A percentile compares a stretch with the other conserved stretches of the same genome.
Evolutionary conservation across 352 stramenopile genomes (phyloP).

Genomic region (Aphanomyces euteiches): DNA sequence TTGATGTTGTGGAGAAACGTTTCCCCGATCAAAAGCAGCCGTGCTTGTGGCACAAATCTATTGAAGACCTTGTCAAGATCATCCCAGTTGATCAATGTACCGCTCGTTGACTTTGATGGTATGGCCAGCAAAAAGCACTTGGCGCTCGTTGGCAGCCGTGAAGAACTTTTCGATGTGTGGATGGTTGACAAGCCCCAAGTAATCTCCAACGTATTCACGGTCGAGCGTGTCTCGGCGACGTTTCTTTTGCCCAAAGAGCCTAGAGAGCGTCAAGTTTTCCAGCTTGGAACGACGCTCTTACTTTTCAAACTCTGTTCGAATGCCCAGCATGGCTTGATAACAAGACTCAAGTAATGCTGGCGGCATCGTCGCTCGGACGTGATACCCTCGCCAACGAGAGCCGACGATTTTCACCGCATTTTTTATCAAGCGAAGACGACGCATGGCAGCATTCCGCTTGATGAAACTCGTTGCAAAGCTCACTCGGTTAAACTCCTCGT

Average conservation of each 20-base stretch:
- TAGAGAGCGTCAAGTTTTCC: neutral
- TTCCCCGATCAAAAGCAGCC: constrained; percentile 74
- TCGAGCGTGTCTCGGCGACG: constrained; percentile 75
- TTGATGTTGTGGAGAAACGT: constrained; percentile 81
- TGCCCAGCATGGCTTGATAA: constrained; percentile 67
- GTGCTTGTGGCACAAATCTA: constrained; percentile 70
- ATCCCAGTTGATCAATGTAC: constrained; percentile 9
- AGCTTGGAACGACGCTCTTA: constrained; percentile 38
- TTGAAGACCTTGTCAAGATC: neutral
- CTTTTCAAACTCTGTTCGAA: constrained; percentile 79
- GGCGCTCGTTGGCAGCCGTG: constrained; percentile 51
- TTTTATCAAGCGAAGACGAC: constrained; percentile 54
- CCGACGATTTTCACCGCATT: constrained; percentile 66
- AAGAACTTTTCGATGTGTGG: constrained; percentile 58
- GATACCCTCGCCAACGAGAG: constrained; percentile 68
- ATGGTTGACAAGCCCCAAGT: constrained; percentile 72
- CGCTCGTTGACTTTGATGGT: constrained; percentile 79
- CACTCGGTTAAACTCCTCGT: constrained; percentile 62
- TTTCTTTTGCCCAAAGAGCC: constrained; percentile 66
- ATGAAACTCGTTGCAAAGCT: constrained; percentile 76
- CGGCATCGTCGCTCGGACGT: constrained; percentile 66
- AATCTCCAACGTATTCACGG: constrained; percentile 67
- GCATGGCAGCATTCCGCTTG: constrained; percentile 47
- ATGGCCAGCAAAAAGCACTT: constrained; percentile 63
- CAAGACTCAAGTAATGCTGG: constrained; percentile 62